Base-by-base conservation (phyloP, 495 filamentous ascomycete genomes). In the Neurospora terricola region DNA sequence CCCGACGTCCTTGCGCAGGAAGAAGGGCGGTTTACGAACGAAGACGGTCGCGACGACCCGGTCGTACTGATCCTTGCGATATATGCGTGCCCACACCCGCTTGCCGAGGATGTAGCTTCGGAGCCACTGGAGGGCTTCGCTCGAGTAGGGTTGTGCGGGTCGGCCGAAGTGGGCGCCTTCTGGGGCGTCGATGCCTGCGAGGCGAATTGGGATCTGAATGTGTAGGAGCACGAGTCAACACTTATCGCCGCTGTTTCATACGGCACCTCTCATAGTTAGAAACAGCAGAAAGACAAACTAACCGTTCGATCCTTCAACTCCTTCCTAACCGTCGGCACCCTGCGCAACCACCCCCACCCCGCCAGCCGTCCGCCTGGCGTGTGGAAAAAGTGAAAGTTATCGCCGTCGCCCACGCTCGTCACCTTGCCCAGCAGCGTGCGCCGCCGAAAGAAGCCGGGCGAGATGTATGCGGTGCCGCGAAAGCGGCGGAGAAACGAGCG, bases 391-490 rank as follows among this genome's bases (percentile, higher is more conserved):
- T 94, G 89, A 80, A 99, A 98, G 75, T 94, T 94, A 78, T 99
- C 96, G 0, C 93, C 96, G 84, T 99, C 96, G 69, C 96, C 96
- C 34, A 99, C 96, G 74, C 92, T 94, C 37, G 96, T 97, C 4
- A 98, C 96, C 71, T 84, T 86, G 9, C 96, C 96, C 75, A 95
- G 90, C 69, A 98, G 75, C 70, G 88, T 92, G 73, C 93, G 86
- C 70, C 83, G 87, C 23, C 92, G 90, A 77, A 93, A 92, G 77
- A 87, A 87, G 10, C 79, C 83, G 3, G 92, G 88, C 71, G 87
- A 86, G 77, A 99, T 94, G 75, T 92, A 84, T 7, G 84, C 81
- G 27, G 91, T 89, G 70, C 87, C 89, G 70, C 92, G 93, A 71
- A 98, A 89, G 39, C 96, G 93, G 48, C 92, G 91, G 10, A 98